Percentiles rank a stretch among this genome's conserved stretches.
These are phyloP conservation scores for Madurella mycetomatis DNA, from an alignment of 2,329 filamentous ascomycete genomes.

Conservation along the genomic window DNA sequence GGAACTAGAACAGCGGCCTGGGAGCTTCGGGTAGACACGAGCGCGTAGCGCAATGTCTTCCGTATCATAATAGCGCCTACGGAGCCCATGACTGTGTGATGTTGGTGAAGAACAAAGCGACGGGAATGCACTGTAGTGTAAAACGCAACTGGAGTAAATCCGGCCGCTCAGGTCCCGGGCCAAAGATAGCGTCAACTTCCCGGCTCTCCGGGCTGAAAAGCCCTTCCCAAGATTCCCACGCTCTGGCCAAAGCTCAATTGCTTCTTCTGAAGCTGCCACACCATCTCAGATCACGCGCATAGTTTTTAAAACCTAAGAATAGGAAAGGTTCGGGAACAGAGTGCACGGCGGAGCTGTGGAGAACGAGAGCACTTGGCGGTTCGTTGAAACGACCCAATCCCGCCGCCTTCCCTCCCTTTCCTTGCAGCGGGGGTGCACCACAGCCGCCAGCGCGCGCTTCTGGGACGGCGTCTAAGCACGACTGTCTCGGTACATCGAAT, in stretches of 20 bases:
- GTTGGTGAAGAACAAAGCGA: too few relatives aligned
- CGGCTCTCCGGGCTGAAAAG: neutral
- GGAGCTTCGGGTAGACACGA: too few relatives aligned
- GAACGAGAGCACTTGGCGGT: slow-evolving; percentile 10
- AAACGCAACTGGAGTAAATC: neutral
- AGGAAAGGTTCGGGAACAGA: neutral
- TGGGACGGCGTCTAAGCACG: slow-evolving; percentile 16
- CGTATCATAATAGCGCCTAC: too few relatives aligned
- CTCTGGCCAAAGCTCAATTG: neutral
- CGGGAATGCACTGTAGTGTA: neutral
- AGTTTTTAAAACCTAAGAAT: slow-evolving; percentile 4
- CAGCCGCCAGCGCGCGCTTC: slow-evolving; percentile 13
- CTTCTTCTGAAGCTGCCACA: neutral
- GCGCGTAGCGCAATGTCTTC: too few relatives aligned
- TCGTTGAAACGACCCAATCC: slow-evolving; percentile 14
- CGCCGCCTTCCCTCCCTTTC: neutral
- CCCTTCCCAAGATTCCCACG: neutral
- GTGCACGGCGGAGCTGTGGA: neutral
- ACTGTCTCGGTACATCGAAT: neutral
- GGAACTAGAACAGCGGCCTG: too few relatives aligned
- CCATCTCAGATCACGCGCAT: neutral
- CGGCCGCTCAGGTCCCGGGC: too few relatives aligned
- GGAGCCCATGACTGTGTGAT: too few relatives aligned
- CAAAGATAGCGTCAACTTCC: too few relatives aligned
- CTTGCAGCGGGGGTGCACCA: neutral